These are phyloP conservation scores for Salix caprea DNA, from an alignment of 345 rosid genomes.

Conservation along the genomic window DNA sequence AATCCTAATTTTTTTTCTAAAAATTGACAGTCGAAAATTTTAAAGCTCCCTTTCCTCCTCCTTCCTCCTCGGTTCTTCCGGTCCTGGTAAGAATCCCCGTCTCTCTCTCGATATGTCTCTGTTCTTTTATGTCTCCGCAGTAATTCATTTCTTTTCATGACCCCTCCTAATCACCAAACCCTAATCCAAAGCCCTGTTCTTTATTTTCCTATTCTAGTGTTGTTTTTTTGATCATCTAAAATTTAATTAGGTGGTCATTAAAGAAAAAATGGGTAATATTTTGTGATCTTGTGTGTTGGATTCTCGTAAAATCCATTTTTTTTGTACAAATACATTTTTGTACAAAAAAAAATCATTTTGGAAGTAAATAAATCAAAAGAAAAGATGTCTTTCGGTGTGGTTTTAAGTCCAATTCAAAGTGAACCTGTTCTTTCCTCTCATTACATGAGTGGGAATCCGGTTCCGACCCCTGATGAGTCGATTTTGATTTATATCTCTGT, in stretches of 20 bases:
- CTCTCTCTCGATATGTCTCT: background rate
- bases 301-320: background rate
- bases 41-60: conserved; percentile 2
- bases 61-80: conserved; percentile 12
- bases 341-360: background rate
- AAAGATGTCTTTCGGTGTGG: conserved; percentile 60
- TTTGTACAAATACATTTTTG: background rate
- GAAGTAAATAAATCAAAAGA: background rate
- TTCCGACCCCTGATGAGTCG: conserved; percentile 36
- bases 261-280: background rate
- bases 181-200: background rate
- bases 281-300: background rate
- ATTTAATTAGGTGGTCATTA: conserved; percentile 4
- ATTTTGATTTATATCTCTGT: conserved; percentile 42
- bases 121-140: too few relatives aligned
- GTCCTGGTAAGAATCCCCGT: background rate
- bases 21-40: background rate
- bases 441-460: conserved; percentile 20
- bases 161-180: background rate
- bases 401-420: conserved; percentile 33
- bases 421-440: conserved; percentile 31
- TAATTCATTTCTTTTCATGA: too few relatives aligned
- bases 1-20: too few relatives aligned
- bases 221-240: background rate
- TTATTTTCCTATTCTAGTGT: background rate